Evolutionary conservation across 805 yeast genomes (phyloP).

Genomic region (Spathaspora passalidarum): DNA sequence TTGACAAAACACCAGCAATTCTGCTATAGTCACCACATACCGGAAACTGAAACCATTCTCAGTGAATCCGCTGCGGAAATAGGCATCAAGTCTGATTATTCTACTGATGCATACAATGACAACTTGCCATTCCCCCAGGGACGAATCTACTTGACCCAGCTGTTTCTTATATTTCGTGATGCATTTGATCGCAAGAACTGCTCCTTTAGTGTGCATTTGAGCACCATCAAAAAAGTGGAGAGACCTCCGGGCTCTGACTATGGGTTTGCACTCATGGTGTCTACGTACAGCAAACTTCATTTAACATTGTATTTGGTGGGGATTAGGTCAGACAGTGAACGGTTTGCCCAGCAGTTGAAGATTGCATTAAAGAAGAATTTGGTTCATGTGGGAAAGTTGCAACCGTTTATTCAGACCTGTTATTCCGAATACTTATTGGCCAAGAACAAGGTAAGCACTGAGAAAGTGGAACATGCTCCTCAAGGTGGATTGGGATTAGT

Average conservation of each 20-base stretch:
- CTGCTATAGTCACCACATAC: constrained; percentile 64
- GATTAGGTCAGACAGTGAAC: constrained; percentile 72
- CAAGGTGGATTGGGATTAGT: constrained; percentile 82
- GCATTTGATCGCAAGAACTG: constrained; percentile 66
- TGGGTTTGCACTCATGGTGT: constrained; percentile 73
- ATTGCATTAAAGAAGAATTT: constrained; percentile 60
- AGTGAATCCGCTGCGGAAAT: constrained; percentile 68
- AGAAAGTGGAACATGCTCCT: constrained; percentile 53
- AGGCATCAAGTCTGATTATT: constrained; percentile 21
- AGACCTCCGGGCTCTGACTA: constrained; percentile 74
- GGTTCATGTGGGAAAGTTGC: constrained; percentile 57
- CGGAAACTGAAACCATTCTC: constrained; percentile 63
- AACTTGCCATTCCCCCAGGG: constrained; percentile 49
- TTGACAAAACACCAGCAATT: constrained; percentile 69
- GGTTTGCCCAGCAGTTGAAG: constrained; percentile 70
- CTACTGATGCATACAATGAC: constrained; percentile 17
- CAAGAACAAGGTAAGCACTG: constrained; percentile 48
- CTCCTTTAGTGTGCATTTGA: constrained; percentile 66
- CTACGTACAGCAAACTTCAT: constrained; percentile 62
- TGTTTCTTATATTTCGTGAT: constrained; percentile 73
- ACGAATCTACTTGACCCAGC: constrained; percentile 65
- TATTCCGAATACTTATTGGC: constrained; percentile 83
- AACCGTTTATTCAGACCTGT: constrained; percentile 63
- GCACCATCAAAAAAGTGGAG: constrained; percentile 81
- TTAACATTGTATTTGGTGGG: constrained; percentile 76